Conservation (phyloP, 805 yeast species). For the Hanseniaspora jakobsenii region DNA sequence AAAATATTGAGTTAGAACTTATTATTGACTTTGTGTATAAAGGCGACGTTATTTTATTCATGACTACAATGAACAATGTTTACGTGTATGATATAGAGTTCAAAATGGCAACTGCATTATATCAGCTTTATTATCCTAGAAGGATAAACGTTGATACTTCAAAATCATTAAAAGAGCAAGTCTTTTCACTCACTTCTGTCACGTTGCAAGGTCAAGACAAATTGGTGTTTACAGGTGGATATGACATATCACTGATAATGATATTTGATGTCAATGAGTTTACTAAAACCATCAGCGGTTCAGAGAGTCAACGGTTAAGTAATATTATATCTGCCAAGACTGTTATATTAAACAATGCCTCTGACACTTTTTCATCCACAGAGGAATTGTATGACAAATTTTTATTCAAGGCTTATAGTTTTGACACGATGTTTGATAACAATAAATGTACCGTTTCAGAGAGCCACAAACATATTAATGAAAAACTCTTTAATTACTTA, state of each 20-base stretch:
- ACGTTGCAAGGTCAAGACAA: not conserved
- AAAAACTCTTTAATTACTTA: not conserved
- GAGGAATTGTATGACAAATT: constrained; percentile 14
- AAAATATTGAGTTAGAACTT: not conserved
- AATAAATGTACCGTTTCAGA: not conserved
- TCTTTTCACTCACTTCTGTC: not conserved
- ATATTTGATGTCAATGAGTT: constrained; percentile 4
- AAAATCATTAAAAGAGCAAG: no score
- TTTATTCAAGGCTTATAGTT: constrained; percentile 1
- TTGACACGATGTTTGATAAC: not conserved
- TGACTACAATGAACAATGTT: constrained; percentile 8
- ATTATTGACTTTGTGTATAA: not conserved
- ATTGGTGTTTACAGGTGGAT: constrained; percentile 12
- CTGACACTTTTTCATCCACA: not conserved
- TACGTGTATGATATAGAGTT: constrained; percentile 7
- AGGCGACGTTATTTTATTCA: not conserved
- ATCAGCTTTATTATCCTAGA: constrained; percentile 3
- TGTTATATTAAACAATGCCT: not conserved
- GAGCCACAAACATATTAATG: no score
- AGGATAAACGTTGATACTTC: not conserved
- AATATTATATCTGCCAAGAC: not conserved
- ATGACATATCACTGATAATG: constrained; percentile 1
- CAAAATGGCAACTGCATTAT: not conserved
- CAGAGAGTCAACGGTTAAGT: no score
- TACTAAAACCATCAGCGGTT: no score